Evolutionary conservation across 805 yeast genomes (phyloP), one percentile per base, ranked within the genome.

Genomic region (Pichia cabralensis): DNA sequence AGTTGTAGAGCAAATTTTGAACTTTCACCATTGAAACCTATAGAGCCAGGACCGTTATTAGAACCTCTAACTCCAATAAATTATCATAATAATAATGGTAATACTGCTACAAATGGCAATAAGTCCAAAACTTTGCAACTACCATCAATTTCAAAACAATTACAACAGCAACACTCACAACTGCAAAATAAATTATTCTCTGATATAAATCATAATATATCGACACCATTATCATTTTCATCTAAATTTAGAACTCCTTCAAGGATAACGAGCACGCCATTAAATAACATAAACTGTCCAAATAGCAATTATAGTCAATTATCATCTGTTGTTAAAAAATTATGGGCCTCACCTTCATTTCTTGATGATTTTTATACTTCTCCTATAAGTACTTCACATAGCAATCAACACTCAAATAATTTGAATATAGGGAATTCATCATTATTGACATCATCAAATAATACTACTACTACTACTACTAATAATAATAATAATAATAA

Each of bases 341-440:
- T 73, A 29, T 75, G 82, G 80, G 68, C 72, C 46, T 74, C 81
- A 15, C 83, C 83, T 11, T 66, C 76, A 3, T 74, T 73, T 46
- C 58, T 76, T 37, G 83, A 77, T 39, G 84, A 77, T 45, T 77
- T 77, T 48, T 74, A 76, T 45, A 68, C 74, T 26, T 71, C 79
- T 16, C 73, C 74, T 34, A 55, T 43, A 21, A 42, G 45, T 6
- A 38, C 33, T 11, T 18, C 13, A 21, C 23, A n/a, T 18, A 17
- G 2, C 3, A 27, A 27, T 12, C 17, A 18, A 8, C 15, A 27
- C 1, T 18, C 8, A 10, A 14, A 13, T 13, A 24, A 24, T 24
- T 13, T 5, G 6, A 13, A 15, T 24, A 8, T 5, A 8, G 24
- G 28, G 7, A 16, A 7, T 20, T 20, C 22, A 7, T 20, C 22